Conservation (phyloP, 2,329 filamentous ascomycete species). For the Westerdykella aurantiaca region DNA sequence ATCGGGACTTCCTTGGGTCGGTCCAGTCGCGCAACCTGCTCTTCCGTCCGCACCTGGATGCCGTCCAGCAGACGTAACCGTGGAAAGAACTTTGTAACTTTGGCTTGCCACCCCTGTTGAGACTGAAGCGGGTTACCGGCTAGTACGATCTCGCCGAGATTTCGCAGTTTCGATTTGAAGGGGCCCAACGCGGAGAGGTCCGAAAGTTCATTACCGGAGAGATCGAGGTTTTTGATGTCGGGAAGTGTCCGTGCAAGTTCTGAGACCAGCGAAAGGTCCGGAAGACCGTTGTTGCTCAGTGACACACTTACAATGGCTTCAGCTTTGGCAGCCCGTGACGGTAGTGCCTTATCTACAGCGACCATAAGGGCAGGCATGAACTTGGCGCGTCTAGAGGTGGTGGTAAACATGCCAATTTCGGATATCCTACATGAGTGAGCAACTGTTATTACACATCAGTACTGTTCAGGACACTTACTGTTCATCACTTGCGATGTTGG, state of each 20-base stretch:
- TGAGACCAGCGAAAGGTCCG: slow-evolving; percentile 66
- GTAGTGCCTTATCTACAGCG: slow-evolving; percentile 73
- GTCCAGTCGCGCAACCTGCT: slow-evolving; percentile 19
- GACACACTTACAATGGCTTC: slow-evolving; percentile 77
- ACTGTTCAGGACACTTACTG: no score
- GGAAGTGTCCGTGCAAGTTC: slow-evolving; percentile 74
- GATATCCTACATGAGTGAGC: slow-evolving; percentile 48
- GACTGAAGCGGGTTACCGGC: slow-evolving; percentile 65
- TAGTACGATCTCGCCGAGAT: slow-evolving; percentile 75
- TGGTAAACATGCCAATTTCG: slow-evolving; percentile 69
- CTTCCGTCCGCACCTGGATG: slow-evolving; percentile 55
- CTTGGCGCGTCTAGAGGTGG: slow-evolving; percentile 67
- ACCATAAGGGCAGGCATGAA: slow-evolving; percentile 90
- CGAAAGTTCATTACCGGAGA: slow-evolving; percentile 75
- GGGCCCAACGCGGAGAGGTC: slow-evolving; percentile 61
- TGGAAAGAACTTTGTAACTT: slow-evolving; percentile 77
- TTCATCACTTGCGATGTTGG: slow-evolving; percentile 66
- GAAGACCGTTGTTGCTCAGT: slow-evolving; percentile 72
- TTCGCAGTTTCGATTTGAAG: slow-evolving; percentile 74
- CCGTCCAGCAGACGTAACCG: slow-evolving; percentile 72
- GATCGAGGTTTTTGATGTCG: slow-evolving; percentile 79
- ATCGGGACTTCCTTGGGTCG: slow-evolving; percentile 51
- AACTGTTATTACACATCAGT: no score
- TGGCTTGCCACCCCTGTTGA: slow-evolving; percentile 52
- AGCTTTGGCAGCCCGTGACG: slow-evolving; percentile 63